These are phyloP conservation scores for Citrus unshiu DNA, from an alignment of 345 rosid genomes.

Conservation along the genomic window DNA sequence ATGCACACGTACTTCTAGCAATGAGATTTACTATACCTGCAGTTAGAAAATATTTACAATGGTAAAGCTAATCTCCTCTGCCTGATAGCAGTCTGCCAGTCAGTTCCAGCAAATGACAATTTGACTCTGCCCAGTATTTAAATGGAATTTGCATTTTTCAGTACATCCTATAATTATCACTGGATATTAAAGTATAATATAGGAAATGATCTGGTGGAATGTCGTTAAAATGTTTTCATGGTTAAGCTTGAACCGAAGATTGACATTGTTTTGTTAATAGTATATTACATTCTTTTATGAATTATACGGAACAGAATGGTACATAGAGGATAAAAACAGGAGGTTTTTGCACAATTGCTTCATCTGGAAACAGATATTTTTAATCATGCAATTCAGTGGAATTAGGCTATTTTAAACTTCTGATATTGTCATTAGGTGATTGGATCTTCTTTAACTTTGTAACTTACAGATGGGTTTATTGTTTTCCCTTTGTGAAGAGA, in stretches of 20 bases:
- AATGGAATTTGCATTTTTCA: neutral
- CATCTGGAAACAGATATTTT: neutral
- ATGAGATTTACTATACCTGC: neutral
- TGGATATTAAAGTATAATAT: neutral
- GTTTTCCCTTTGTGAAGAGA: neutral
- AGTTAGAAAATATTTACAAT: neutral
- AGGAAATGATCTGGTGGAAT: neutral
- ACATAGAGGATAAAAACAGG: neutral
- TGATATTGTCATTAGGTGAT: neutral
- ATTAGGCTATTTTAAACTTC: too few species aligned
- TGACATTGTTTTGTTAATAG: neutral
- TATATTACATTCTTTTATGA: too few species aligned
- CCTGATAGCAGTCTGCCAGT: neutral
- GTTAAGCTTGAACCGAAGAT: neutral
- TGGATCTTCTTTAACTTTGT: neutral
- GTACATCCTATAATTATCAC: neutral
- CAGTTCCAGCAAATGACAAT: neutral
- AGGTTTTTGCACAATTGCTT: neutral
- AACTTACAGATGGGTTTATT: too few species aligned
- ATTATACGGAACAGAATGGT: neutral
- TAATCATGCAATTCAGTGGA: neutral
- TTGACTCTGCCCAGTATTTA: neutral
- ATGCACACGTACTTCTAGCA: neutral
- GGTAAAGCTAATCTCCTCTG: neutral
- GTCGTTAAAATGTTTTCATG: neutral